phyloP scores from a whole-genome alignment of 257 asterid species.

The Knoxia roxburghii region DNA sequence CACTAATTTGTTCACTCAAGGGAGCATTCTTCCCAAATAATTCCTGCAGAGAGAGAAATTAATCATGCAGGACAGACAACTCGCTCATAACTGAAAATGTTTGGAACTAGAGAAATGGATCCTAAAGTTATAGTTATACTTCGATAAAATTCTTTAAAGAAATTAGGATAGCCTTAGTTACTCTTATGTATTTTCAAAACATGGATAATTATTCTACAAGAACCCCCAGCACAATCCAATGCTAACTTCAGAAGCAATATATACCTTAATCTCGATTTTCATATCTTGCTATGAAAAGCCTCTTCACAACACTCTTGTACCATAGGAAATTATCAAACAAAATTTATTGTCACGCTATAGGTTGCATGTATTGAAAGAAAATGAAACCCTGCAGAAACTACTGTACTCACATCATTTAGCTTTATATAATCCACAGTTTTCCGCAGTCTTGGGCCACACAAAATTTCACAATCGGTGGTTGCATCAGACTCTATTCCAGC shows the following conservation, averaged over 20 bases:
- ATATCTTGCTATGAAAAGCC: not conserved
- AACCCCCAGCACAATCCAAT: not conserved
- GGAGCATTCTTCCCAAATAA: constrained; percentile 75
- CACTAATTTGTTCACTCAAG: constrained; percentile 66
- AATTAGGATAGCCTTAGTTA: not conserved
- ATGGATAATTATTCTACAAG: not conserved
- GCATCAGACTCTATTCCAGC: constrained; percentile 58
- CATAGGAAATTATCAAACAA: not conserved
- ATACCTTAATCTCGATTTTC: not conserved
- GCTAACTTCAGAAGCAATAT: not conserved
- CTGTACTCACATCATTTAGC: constrained; percentile 71
- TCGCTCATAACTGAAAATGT: not conserved
- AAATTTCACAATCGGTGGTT: constrained; percentile 44
- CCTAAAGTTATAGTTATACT: not conserved
- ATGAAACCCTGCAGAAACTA: not conserved
- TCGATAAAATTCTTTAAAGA: not conserved
- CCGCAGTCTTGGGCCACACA: constrained; percentile 65
- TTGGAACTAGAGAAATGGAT: not conserved
- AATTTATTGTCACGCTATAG: not conserved
- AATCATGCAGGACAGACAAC: constrained; percentile 6
- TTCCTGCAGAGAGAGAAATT: constrained; percentile 47
- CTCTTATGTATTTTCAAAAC: not conserved
- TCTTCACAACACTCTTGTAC: not conserved
- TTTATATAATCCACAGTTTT: constrained; percentile 72
- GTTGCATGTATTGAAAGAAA: not conserved